phyloP scores from a whole-genome alignment of 441 rosid species.

The Croton laevigatus region DNA sequence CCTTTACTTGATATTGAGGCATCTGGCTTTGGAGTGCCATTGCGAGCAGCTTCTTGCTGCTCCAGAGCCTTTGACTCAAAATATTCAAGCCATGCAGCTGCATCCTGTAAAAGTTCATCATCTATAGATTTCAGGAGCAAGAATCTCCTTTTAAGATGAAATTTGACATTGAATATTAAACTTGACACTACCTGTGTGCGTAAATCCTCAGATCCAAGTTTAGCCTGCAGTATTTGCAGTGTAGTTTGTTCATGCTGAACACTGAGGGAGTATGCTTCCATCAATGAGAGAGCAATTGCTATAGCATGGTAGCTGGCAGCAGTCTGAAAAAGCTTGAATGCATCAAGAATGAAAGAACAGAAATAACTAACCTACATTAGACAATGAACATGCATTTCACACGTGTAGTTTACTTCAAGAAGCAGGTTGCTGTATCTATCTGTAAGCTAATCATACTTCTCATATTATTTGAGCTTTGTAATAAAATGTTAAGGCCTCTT shows the following conservation, averaged over 20 bases:
- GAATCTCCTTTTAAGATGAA: constrained; percentile 4
- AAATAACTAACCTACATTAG: background rate
- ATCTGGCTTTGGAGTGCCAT: constrained; percentile 68
- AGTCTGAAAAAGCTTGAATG: constrained; percentile 44
- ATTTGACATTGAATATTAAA: constrained; percentile 17
- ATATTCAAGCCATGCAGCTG: constrained; percentile 79
- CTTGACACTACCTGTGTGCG: constrained; percentile 52
- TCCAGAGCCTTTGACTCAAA: constrained; percentile 69
- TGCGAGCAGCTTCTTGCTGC: constrained; percentile 67
- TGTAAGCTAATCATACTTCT: background rate
- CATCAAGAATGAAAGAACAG: constrained; percentile 15
- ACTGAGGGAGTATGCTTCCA: constrained; percentile 73
- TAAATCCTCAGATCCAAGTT: constrained; percentile 65
- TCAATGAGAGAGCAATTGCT: constrained; percentile 72
- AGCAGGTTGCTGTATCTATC: background rate
- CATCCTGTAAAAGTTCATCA: constrained; percentile 47
- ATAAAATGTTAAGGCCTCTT: background rate
- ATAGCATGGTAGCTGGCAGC: constrained; percentile 82
- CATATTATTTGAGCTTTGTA: background rate
- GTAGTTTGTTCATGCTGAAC: constrained; percentile 77
- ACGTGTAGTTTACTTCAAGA: background rate
- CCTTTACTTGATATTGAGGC: constrained; percentile 77
- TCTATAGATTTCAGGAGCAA: constrained; percentile 16
- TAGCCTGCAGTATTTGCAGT: constrained; percentile 52
- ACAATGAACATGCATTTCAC: background rate